Evolutionary conservation across 225 moss, liverwort and hornwort species (phyloP), one percentile per base, ranked within the genome.

Genomic region (Pleurozium schreberi): DNA sequence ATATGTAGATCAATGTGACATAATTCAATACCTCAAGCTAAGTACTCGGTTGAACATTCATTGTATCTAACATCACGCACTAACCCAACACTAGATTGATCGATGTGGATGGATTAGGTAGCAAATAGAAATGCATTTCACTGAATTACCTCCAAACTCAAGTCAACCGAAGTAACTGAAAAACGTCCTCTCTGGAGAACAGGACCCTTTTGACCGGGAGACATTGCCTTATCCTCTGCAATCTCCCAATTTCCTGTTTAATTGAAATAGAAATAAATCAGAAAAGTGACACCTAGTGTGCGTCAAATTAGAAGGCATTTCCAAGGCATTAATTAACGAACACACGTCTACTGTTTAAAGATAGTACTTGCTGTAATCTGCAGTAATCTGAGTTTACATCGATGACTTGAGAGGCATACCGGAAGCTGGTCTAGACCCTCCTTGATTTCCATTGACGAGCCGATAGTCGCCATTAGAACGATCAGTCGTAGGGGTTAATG

Each of bases 101-200:
- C 70, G 43, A 31, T 58, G 49, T 61, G 42, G 40, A 87, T 78
- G 26, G 43, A 71, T 58, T 71, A 59, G 74, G 27, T 17, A 38
- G 83, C 26, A 50, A 88, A 50, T 60, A 85, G 83, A 36, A 33
- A 53, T 70, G 76, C 85, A 83, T 66, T 70, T 85, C 49, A 88
- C 71, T 67, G 68, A 86, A 57, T 66, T 93, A 94, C 94, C 94
- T 93, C 94, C 91, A 92, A 88, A 52, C 88, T 93, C 84, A 90
- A 88, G 86, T 95, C 95, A 88, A 95, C 95, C 68, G 97, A 97
- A 84, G 96, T 97, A 26, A 99, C 95, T 68, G 96, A 97, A 90
- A 99, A 99, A 47, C 99, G 96, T 75, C 99, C 99, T 87, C 90
- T 94, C 77, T 99, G 99, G 42, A 99, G 89, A 84, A 99, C 87